Conservation (phyloP, 1,139 yeast genomes). For the Pneumocystis oryctolagi region DNA sequence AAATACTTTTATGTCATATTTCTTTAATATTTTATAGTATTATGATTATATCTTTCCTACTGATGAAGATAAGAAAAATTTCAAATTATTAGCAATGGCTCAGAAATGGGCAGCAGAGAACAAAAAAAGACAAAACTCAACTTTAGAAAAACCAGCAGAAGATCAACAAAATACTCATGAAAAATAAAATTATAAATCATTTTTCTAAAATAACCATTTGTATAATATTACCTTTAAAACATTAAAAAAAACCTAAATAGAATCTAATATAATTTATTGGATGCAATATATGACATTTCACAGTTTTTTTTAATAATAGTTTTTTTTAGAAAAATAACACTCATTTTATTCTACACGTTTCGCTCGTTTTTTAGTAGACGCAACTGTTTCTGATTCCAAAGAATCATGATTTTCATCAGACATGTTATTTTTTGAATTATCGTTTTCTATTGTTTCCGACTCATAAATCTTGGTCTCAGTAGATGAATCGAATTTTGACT, state of each 20-base stretch:
- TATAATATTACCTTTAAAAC: background rate
- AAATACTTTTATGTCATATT: constrained; percentile 18
- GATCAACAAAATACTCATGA: background rate
- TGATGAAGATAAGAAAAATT: constrained; percentile 25
- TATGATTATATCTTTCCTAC: constrained; percentile 55
- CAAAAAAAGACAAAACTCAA: background rate
- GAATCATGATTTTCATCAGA: background rate
- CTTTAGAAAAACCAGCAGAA: background rate
- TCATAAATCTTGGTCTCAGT: background rate
- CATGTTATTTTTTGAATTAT: background rate
- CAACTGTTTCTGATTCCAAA: background rate
- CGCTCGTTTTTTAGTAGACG: background rate
- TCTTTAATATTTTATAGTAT: constrained; percentile 4
- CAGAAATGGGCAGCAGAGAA: background rate
- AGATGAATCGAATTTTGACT: background rate
- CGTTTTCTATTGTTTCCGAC: background rate
- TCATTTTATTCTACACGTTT: background rate
- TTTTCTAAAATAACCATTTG: background rate
- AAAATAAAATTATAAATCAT: background rate
- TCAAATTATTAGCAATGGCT: background rate
- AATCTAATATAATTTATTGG: background rate
- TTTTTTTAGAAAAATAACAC: background rate
- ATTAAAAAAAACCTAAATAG: background rate
- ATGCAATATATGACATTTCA: background rate
- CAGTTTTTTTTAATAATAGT: no score